phyloP scores from a whole-genome alignment of 495 filamentous ascomycete species.

The Xylaria castorea region DNA sequence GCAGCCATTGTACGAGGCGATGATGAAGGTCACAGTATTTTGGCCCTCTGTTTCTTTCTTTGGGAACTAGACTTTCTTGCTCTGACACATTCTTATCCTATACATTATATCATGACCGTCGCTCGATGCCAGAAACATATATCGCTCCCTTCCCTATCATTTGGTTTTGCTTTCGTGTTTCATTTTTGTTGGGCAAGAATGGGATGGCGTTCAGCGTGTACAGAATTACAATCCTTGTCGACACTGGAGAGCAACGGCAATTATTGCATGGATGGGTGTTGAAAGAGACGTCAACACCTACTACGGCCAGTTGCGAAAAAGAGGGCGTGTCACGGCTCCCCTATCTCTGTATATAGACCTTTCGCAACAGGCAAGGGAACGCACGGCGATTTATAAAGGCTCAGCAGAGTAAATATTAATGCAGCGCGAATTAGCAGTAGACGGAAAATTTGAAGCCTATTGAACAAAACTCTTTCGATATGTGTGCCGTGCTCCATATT shows the following conservation, averaged over 20 bases:
- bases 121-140: conserved; percentile 12
- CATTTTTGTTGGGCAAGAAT: conserved; percentile 10
- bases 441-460: neutral
- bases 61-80: conserved; percentile 27
- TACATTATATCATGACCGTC: conserved; percentile 11
- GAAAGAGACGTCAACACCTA: conserved; percentile 6
- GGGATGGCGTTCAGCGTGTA: conserved; percentile 28
- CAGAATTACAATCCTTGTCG: conserved; percentile 18
- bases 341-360: conserved; percentile 25
- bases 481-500: neutral
- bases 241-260: conserved; percentile 21
- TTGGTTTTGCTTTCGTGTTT: conserved; percentile 18
- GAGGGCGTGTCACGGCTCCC: neutral
- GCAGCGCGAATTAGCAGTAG: conserved; percentile 21
- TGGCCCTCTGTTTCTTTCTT: conserved; percentile 13
- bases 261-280: conserved; percentile 24
- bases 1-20: conserved; percentile 30
- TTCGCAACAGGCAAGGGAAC: conserved; percentile 11
- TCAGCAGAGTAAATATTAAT: conserved; percentile 23
- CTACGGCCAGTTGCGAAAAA: conserved; percentile 7
- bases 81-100: conserved; percentile 11
- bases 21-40: conserved; percentile 23
- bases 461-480: conserved; percentile 6
- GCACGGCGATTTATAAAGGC: neutral
- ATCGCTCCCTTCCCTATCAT: neutral